Percentiles rank a stretch among this genome's conserved stretches.
Conservation (phyloP, 768 basidiomycete genomes). For the Obba rivulosa region DNA sequence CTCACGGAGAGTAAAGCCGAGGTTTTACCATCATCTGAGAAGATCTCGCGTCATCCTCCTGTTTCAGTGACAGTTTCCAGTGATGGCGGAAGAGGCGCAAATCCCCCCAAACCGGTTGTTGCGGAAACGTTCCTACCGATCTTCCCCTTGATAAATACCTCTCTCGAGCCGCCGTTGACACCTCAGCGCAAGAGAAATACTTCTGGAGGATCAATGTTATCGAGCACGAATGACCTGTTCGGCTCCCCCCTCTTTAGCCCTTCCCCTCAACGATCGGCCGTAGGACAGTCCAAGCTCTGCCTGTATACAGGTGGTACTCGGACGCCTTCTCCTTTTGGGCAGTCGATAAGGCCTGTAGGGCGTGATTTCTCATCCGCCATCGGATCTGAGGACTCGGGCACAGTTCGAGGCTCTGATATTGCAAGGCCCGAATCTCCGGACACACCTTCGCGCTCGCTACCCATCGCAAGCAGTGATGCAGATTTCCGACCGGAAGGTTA, state of each 20-base stretch:
- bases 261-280: not conserved
- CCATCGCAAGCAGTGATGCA: slow-evolving; percentile 43
- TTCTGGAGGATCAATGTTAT: not conserved
- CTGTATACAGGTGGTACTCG: too few relatives aligned
- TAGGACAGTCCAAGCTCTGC: too few relatives aligned
- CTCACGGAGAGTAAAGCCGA: too few relatives aligned
- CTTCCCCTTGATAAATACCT: slow-evolving; percentile 3
- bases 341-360: too few relatives aligned
- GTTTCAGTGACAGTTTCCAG: too few relatives aligned
- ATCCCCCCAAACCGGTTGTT: not conserved
- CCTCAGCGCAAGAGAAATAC: slow-evolving; percentile 2
- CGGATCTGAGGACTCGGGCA: not conserved
- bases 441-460: slow-evolving; percentile 39
- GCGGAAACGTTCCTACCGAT: slow-evolving; percentile 2
- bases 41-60: too few relatives aligned
- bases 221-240: slow-evolving; percentile 3
- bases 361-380: not conserved
- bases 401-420: slow-evolving; percentile 17
- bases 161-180: slow-evolving; percentile 11
- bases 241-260: slow-evolving; percentile 19
- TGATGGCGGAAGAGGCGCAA: not conserved
- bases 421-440: slow-evolving; percentile 32
- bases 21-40: too few relatives aligned
- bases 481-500: too few relatives aligned
- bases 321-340: too few relatives aligned